Evolutionary conservation across 78 protist genomes (phyloP).

Genomic region (Andalucia godoyi): DNA sequence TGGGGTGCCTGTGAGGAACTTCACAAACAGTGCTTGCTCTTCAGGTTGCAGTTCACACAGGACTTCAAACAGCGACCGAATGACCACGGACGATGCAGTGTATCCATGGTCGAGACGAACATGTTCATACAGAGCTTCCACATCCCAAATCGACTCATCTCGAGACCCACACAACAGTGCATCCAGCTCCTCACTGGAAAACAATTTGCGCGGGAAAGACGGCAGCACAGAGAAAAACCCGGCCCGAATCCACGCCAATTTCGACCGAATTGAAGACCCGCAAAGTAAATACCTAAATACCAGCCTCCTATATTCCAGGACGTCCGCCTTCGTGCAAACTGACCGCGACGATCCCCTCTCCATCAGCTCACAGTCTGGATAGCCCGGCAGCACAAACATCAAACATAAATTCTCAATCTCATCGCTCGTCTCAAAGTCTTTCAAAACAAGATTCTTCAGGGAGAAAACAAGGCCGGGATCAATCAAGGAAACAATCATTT

Average conservation of each 20-base stretch:
- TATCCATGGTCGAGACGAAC: slow-evolving; percentile 31
- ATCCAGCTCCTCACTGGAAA: slow-evolving; percentile 13
- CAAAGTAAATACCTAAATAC: no score
- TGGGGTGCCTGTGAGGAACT: slow-evolving; percentile 62
- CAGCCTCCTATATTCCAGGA: no score
- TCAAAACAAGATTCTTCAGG: no score
- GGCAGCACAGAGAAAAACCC: no score
- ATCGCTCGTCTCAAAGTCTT: no score
- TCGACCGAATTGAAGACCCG: no score
- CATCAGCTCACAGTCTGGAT: slow-evolving; percentile 6
- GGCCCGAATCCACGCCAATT: no score
- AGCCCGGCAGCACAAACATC: slow-evolving; percentile 33
- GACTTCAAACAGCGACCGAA: slow-evolving; percentile 25
- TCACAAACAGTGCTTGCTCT: slow-evolving; percentile 21
- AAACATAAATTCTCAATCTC: slow-evolving; percentile 13
- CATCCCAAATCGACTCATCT: background rate
- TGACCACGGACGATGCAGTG: background rate
- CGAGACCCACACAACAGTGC: background rate
- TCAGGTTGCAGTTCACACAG: background rate
- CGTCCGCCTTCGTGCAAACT: no score
- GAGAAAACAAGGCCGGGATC: no score
- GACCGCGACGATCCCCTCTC: no score
- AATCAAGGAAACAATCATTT: no score
- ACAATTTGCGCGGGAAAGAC: no score
- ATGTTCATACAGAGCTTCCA: background rate